phyloP scores from a whole-genome alignment of 441 rosid genomes.

The Raphanus hybrid region DNA sequence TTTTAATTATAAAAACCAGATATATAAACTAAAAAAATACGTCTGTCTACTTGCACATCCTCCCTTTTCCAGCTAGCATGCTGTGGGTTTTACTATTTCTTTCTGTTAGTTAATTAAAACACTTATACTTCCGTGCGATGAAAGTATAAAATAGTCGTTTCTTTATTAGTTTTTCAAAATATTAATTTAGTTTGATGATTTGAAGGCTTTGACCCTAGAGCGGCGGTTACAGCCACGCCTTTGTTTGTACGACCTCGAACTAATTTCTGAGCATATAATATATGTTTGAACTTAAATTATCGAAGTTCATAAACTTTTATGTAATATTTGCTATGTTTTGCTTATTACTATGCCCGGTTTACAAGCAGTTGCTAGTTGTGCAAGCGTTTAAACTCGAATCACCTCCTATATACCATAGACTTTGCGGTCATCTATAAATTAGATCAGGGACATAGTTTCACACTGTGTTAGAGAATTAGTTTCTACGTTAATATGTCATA shows the following conservation, averaged over 20 bases:
- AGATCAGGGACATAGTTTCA: background rate
- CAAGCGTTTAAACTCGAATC: background rate
- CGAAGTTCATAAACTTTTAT: background rate
- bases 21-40: background rate
- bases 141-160: conserved; percentile 5
- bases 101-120: background rate
- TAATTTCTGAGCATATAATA: background rate
- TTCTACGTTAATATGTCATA: background rate
- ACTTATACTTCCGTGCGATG: conserved; percentile 26
- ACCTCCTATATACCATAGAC: background rate
- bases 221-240: conserved; percentile 28
- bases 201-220: conserved; percentile 25
- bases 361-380: conserved; percentile 9
- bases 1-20: background rate
- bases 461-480: background rate
- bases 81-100: conserved; percentile 31
- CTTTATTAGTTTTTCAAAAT: background rate
- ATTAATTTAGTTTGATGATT: background rate
- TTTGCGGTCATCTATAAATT: background rate
- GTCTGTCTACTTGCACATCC: conserved; percentile 3
- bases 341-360: conserved; percentile 5
- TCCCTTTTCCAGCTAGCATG: conserved; percentile 38
- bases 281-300: background rate
- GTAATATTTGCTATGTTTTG: background rate
- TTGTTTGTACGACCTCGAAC: conserved; percentile 19